Evolutionary conservation across 1,284 basidiomycete species (phyloP), one percentile per base, ranked within the genome.

Genomic region (Tranzscheliella williamsii): DNA sequence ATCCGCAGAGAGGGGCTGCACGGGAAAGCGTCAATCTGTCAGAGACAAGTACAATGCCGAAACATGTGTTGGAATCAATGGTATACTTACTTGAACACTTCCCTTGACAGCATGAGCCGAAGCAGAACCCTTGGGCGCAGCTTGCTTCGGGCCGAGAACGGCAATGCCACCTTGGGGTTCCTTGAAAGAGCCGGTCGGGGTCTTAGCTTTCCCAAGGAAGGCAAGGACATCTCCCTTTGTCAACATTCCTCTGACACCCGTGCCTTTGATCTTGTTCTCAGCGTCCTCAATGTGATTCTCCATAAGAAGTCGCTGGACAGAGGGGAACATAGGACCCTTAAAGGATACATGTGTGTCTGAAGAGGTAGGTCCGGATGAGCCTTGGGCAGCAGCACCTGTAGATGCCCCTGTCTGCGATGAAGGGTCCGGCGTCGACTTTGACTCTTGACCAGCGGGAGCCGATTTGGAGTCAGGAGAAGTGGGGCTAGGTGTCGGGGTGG

Each of bases 151-250:
- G 9, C 67, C 67, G 16, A 64, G 60, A 5, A 63, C 62, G n/a
- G 67, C 58, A 20, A 70, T 62, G n/a, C 67, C 65, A 7, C 53
- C 47, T 37, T 53, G 51, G 20, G 51, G 16, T 34, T 46, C 47
- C 51, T 70, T 72, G 53, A 56, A 67, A 16, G 70, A 64, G 20
- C 75, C 75, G 15, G 54, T 72, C 4, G 73, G 70, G 15, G 40
- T 50, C 31, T 57, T 47, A 18, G 53, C 70, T 44, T 67, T 70
- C 23, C 79, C 79, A 11, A 80, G 61, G 62, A 67, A 68, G 2
- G 76, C 73, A 16, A 81, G 67, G 1, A 81, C 75, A 40, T 81
- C 80, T 5, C 80, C 80, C 60, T 81, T 81, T 21, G 79, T 80
- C 27, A 80, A 55, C 52, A 76, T 75, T 9, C 79, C 79, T 29